Conservation (phyloP, 345 rosid genomes). For the Hibiscus syriacus region DNA sequence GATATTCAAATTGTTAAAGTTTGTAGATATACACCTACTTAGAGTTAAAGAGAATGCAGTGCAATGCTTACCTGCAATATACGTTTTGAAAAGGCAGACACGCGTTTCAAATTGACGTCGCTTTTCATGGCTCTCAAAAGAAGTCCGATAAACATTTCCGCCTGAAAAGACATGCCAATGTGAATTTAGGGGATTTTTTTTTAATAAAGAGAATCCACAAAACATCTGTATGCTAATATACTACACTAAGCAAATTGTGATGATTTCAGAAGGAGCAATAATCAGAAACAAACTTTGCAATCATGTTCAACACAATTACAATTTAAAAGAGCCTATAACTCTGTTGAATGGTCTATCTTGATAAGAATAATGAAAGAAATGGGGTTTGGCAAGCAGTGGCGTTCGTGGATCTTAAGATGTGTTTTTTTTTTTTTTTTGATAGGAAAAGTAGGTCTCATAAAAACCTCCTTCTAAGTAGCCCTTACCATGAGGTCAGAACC, state of each 20-base stretch:
- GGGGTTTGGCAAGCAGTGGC: no score
- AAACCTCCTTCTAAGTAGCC: no score
- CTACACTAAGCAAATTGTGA: background rate
- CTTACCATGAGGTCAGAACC: no score
- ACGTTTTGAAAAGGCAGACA: constrained; percentile 83
- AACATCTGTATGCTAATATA: background rate
- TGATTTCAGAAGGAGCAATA: background rate
- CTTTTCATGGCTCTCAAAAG: constrained; percentile 83
- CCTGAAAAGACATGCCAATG: constrained; percentile 35
- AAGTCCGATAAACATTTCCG: constrained; percentile 92
- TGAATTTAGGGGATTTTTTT: background rate
- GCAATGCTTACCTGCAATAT: constrained; percentile 64
- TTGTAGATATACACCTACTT: background rate
- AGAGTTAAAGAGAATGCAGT: no score
- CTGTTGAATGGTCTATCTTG: no score
- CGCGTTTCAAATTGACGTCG: constrained; percentile 83
- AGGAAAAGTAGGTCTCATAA: no score
- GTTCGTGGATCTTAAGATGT: no score
- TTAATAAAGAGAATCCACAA: background rate
- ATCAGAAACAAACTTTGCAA: background rate
- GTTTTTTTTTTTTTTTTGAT: no score
- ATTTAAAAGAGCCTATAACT: no score
- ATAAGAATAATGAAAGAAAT: no score
- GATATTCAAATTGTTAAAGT: constrained; percentile 6
- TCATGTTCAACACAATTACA: background rate